These are phyloP conservation scores for Plectranthus barbatus DNA, from an alignment of 257 asterid genomes.

Conservation along the genomic window DNA sequence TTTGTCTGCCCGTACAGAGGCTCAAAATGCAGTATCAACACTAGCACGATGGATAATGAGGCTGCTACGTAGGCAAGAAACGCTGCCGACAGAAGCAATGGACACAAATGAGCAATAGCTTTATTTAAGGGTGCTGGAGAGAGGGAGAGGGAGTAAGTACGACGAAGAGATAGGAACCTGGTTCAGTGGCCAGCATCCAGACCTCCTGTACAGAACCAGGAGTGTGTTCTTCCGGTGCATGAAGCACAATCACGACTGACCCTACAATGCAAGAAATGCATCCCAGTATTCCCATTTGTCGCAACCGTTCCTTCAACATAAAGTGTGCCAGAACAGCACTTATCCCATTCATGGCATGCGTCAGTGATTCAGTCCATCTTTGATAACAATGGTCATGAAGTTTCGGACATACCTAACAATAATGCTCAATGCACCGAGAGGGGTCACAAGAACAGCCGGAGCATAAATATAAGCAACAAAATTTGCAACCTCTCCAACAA, in stretches of 20 bases:
- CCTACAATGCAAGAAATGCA: constrained; percentile 59
- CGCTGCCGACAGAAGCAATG: constrained; percentile 35
- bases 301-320: constrained; percentile 52
- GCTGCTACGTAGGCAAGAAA: constrained; percentile 48
- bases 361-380: constrained; percentile 1
- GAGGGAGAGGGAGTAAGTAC: not conserved
- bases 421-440: constrained; percentile 86
- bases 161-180: constrained; percentile 31
- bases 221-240: constrained; percentile 58
- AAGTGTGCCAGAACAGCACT: constrained; percentile 60
- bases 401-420: constrained; percentile 54
- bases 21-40: constrained; percentile 51
- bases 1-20: constrained; percentile 63
- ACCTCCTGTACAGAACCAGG: constrained; percentile 53
- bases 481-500: constrained; percentile 76
- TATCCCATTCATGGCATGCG: constrained; percentile 21
- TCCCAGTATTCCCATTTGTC: constrained; percentile 46
- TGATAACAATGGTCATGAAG: not conserved
- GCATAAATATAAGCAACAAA: constrained; percentile 87
- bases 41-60: constrained; percentile 36
- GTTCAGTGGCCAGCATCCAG: constrained; percentile 57
- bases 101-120: constrained; percentile 9
- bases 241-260: constrained; percentile 57
- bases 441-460: constrained; percentile 93
- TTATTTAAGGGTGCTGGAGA: not conserved